Base-by-base conservation (phyloP, 1,284 basidiomycete genomes). In the Ceratobasidium sp. region DNA sequence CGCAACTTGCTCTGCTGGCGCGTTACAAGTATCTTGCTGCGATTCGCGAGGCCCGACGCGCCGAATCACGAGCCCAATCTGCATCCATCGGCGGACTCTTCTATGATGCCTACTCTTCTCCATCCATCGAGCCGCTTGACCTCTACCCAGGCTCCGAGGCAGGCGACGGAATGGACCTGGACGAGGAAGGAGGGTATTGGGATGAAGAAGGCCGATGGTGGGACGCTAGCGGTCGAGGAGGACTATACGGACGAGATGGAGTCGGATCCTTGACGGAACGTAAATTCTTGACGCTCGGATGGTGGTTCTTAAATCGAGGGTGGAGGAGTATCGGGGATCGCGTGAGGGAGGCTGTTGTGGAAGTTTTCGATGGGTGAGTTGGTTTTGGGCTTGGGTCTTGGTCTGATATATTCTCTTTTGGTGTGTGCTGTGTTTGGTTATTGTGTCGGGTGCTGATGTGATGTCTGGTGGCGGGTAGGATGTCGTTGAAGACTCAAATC, bases 251-350 rank as follows among this genome's bases (percentile, higher is more conserved):
- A 82, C 44, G 81, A 79, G 31, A 83, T 89, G 15, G 82, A 81
- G 45, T 74, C 51, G 75, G 73, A 75, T 53, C 78, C 75, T 89
- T 90, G 67, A 89, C 89, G 0, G 93, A 96, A 82, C 85, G 88
- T 76, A 91, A 91, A 79, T 97, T 91, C 80, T 85, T 97, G 74
- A 95, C 93, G 0, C 88, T 96, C 77, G 93, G 90, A 65, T 97
- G 95, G 93, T 97, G 95, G 94, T 86, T 97, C 60, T 81, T 97
- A 72, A 92, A 97, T 79, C 90, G 93, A 2, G 95, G 96, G 0
- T 97, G 95, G 94, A 91, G 92, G 79, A 89, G 92, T 72, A 87
- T 97, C 0, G 89, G 89, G 0, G 89, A 91, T 77, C 84, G 92
- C 27, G 92, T 96, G 0, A 83, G 90, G 77, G 83, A 87, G 54